Conservation (phyloP, 73 alveolate species). For the Paraurostyla sp. region DNA sequence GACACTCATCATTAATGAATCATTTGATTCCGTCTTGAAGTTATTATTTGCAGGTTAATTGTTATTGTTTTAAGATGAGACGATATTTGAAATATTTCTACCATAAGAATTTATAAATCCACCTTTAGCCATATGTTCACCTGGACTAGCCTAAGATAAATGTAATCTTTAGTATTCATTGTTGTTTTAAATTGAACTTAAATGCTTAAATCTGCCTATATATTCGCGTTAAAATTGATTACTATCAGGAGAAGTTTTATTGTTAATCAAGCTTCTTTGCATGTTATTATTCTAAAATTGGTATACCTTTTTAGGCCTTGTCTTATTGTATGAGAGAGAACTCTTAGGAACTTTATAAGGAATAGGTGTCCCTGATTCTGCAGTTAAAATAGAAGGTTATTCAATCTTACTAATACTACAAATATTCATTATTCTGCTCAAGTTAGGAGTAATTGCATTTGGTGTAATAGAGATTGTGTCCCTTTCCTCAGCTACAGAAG, state of each 20-base stretch:
- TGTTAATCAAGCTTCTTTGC: not conserved
- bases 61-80: not conserved
- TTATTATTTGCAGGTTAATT: not conserved
- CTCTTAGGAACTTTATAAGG: conserved; percentile 24
- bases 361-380: not conserved
- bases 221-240: not conserved
- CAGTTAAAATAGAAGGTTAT: not conserved
- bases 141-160: not conserved
- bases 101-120: not conserved
- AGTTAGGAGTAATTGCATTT: conserved; percentile 46
- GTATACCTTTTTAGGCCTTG: not conserved
- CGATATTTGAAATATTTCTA: conserved; percentile 11
- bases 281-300: not conserved
- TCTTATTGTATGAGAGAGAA: not conserved
- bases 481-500: conserved; percentile 61
- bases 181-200: not conserved
- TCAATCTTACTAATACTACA: conserved; percentile 24
- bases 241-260: not conserved
- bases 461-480: conserved; percentile 52
- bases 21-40: conserved; percentile 28
- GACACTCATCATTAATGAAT: not conserved
- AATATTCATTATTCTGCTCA: conserved; percentile 33
- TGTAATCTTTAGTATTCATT: not conserved
- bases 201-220: not conserved
- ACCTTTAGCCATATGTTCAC: not conserved